A percentile compares a stretch with the other conserved stretches of the same genome.
Conservation (phyloP, 148 eudicot species). For the Rheum nobile region DNA sequence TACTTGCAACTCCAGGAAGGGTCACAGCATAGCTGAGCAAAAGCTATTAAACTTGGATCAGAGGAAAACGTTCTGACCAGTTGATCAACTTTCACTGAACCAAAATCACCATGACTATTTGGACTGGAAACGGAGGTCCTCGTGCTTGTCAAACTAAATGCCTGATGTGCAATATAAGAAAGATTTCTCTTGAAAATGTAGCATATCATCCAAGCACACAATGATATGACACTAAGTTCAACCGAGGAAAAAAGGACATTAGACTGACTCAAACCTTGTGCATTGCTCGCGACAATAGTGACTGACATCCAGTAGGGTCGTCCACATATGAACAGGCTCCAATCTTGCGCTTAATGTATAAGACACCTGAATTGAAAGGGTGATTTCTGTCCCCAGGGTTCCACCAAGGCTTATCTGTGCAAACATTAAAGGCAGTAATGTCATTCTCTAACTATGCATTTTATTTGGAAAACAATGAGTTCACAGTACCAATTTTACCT, state of each 20-base stretch:
- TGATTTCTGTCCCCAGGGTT: conserved; percentile 56
- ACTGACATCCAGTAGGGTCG: conserved; percentile 92
- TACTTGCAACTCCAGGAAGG: conserved; percentile 74
- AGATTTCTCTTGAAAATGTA: background rate
- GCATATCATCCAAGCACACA: conserved; percentile 3
- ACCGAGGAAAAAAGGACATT: background rate
- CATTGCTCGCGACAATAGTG: conserved; percentile 84
- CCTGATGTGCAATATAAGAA: conserved; percentile 29
- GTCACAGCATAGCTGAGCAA: conserved; percentile 88
- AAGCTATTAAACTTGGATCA: conserved; percentile 91
- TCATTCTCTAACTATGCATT: conserved; percentile 3
- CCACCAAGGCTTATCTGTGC: conserved; percentile 96
- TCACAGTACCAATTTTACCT: conserved; percentile 30
- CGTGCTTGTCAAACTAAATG: conserved; percentile 62
- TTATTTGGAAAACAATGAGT: background rate
- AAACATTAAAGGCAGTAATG: conserved; percentile 7
- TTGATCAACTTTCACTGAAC: conserved; percentile 60
- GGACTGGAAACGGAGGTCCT: conserved; percentile 23
- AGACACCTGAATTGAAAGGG: conserved; percentile 79
- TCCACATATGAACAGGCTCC: conserved; percentile 98
- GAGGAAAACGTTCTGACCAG: conserved; percentile 94
- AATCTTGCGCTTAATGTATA: conserved; percentile 84
- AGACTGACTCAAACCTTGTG: conserved; percentile 54
- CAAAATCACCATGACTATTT: conserved; percentile 23
- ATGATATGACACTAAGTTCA: background rate